Conservation (phyloP, 2,329 filamentous ascomycete genomes). For the Diaporthe nobilis region DNA sequence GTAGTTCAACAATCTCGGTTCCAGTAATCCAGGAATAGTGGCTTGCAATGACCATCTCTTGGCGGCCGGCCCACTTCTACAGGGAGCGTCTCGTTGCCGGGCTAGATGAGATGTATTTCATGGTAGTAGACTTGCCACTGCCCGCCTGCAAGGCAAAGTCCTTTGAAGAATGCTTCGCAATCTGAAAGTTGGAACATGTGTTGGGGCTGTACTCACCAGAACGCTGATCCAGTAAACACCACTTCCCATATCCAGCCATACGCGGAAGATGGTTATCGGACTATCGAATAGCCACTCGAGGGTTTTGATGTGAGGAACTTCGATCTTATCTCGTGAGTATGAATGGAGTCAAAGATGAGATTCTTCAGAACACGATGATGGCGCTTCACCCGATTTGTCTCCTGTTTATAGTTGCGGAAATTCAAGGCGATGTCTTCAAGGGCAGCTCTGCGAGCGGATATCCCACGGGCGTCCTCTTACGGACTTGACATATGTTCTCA, state of each 20-base stretch:
- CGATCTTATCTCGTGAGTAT: background rate
- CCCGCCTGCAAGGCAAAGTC: background rate
- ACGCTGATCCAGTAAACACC: background rate
- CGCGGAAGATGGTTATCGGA: background rate
- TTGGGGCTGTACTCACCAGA: too few relatives aligned
- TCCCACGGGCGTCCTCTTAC: background rate
- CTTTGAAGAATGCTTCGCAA: too few relatives aligned
- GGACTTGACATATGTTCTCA: accelerated
- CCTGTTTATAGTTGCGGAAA: background rate
- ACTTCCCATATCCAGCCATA: background rate
- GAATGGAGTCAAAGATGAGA: background rate
- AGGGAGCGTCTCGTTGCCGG: background rate
- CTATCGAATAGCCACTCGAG: background rate
- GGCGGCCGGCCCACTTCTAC: background rate
- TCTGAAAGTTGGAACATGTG: too few relatives aligned
- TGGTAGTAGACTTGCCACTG: background rate
- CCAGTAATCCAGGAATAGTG: background rate
- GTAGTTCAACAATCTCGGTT: too few relatives aligned
- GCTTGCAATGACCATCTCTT: background rate
- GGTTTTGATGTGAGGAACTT: background rate
- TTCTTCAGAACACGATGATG: background rate
- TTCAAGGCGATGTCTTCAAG: background rate
- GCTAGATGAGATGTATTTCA: background rate
- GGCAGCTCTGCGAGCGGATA: background rate
- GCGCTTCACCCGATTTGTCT: background rate